Evolutionary conservation across 768 basidiomycete species (phyloP).

Genomic region (Panellus pusillus): DNA sequence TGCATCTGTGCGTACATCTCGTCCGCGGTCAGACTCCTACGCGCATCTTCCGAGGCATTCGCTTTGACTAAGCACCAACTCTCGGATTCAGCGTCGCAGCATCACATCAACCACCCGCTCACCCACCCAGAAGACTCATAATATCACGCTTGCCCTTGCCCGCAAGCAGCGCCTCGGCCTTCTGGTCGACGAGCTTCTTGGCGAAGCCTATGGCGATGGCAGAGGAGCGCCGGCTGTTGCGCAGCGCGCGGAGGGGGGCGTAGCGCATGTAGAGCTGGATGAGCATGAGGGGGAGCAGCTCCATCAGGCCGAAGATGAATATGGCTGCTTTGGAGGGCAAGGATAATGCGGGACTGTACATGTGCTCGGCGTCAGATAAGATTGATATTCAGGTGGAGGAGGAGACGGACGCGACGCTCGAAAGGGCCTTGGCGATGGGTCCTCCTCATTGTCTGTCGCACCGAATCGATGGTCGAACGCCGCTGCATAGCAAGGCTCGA

Average conservation of each 20-base stretch:
- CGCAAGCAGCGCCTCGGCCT: slow-evolving; percentile 45
- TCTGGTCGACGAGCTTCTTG: slow-evolving; percentile 45
- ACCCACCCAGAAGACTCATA: slow-evolving; percentile 55
- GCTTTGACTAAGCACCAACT: slow-evolving; percentile 19
- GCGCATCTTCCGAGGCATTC: slow-evolving; percentile 19
- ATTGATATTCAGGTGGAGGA: not conserved
- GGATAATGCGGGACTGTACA: not conserved
- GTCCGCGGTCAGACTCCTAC: slow-evolving; percentile 18
- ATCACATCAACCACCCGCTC: not conserved
- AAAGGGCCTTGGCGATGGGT: slow-evolving; percentile 1
- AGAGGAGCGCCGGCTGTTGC: slow-evolving; percentile 3
- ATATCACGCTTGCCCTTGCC: slow-evolving; percentile 56
- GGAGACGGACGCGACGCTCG: slow-evolving; percentile 10
- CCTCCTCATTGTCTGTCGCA: slow-evolving; percentile 3
- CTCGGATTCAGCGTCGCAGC: not conserved
- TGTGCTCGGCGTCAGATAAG: not conserved
- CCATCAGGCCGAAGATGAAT: slow-evolving; percentile 8
- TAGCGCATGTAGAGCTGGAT: slow-evolving; percentile 4
- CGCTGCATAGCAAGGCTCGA: not conserved
- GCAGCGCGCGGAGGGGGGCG: not conserved
- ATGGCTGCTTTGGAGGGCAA: slow-evolving; percentile 2
- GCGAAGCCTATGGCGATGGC: slow-evolving; percentile 45
- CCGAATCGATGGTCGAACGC: slow-evolving; percentile 15
- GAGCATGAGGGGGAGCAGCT: not conserved
- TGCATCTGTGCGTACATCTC: slow-evolving; percentile 39